Evolutionary conservation across 768 basidiomycete genomes (phyloP).

Genomic region (Russula compacta): DNA sequence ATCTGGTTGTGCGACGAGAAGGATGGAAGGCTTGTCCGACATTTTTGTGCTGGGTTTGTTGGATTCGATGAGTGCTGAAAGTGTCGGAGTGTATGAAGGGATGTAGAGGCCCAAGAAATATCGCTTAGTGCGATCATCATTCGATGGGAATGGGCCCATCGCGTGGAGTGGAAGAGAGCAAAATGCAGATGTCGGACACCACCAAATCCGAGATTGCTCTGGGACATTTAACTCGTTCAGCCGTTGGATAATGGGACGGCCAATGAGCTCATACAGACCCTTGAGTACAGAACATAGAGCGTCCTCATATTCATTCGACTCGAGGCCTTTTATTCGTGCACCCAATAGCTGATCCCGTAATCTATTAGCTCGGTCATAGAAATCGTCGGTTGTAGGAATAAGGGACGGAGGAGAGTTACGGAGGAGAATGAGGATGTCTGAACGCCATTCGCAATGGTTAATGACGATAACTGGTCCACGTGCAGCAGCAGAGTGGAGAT

Average conservation of each 20-base stretch:
- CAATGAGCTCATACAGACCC: not conserved
- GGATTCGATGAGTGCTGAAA: not conserved
- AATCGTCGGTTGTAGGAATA: conserved; percentile 44
- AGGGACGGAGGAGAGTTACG: not conserved
- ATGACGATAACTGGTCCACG: not conserved
- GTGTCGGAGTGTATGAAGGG: not conserved
- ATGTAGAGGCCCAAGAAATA: not conserved
- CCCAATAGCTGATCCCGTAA: conserved; percentile 21
- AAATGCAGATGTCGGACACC: not conserved
- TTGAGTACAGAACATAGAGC: not conserved
- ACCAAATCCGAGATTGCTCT: not conserved
- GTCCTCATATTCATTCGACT: not conserved
- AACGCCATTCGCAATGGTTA: not conserved
- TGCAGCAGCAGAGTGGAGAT: not conserved
- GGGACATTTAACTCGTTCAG: not conserved
- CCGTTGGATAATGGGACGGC: not conserved
- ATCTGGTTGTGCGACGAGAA: not conserved
- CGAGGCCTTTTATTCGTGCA: not conserved
- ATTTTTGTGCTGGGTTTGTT: not conserved
- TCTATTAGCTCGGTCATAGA: conserved; percentile 30
- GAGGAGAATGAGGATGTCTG: not conserved
- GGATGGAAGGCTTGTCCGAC: not conserved
- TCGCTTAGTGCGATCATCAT: no score
- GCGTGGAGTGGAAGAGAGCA: conserved; percentile 2
- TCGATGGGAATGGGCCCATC: conserved; percentile 1